These are phyloP conservation scores for Ustilago bromivora DNA, from an alignment of 1,284 basidiomycete species.

Conservation along the genomic window DNA sequence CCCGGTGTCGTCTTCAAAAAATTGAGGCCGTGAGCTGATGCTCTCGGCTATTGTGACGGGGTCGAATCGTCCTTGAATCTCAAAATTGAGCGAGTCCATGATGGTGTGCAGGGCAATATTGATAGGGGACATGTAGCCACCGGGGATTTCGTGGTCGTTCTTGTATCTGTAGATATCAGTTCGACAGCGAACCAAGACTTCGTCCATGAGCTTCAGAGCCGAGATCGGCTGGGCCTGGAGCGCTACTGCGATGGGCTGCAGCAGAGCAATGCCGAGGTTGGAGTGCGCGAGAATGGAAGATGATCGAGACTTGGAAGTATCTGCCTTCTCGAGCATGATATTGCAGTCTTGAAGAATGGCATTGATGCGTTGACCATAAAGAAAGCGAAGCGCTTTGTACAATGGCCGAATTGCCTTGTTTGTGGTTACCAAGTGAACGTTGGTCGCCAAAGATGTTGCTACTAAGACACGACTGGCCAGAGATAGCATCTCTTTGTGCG, in stretches of 20 bases:
- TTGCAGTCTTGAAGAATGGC: slow-evolving; percentile 39
- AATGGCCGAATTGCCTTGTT: slow-evolving; percentile 12
- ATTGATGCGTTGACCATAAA: slow-evolving; percentile 22
- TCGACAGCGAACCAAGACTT: slow-evolving; percentile 22
- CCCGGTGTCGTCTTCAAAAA: slow-evolving; percentile 18
- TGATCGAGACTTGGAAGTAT: background rate
- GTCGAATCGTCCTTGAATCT: slow-evolving; percentile 11
- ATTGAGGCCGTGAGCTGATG: slow-evolving; percentile 8
- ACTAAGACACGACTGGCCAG: slow-evolving; percentile 10
- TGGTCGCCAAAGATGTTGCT: slow-evolving; percentile 11
- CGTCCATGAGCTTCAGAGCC: slow-evolving; percentile 30
- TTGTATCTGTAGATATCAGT: slow-evolving; percentile 30
- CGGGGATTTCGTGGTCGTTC: background rate
- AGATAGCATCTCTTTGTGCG: slow-evolving; percentile 27
- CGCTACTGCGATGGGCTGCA: slow-evolving; percentile 22
- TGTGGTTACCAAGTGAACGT: slow-evolving; percentile 16
- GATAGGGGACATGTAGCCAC: slow-evolving; percentile 20
- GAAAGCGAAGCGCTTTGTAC: slow-evolving; percentile 30
- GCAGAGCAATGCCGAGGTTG: slow-evolving; percentile 13
- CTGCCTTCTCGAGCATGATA: background rate
- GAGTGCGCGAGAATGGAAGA: background rate
- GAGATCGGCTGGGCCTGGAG: slow-evolving; percentile 31
- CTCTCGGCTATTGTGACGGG: background rate
- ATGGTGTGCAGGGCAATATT: slow-evolving; percentile 25
- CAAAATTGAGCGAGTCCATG: slow-evolving; percentile 32